phyloP scores from a whole-genome alignment of 2,329 filamentous ascomycete species.

The Fusarium poae region DNA sequence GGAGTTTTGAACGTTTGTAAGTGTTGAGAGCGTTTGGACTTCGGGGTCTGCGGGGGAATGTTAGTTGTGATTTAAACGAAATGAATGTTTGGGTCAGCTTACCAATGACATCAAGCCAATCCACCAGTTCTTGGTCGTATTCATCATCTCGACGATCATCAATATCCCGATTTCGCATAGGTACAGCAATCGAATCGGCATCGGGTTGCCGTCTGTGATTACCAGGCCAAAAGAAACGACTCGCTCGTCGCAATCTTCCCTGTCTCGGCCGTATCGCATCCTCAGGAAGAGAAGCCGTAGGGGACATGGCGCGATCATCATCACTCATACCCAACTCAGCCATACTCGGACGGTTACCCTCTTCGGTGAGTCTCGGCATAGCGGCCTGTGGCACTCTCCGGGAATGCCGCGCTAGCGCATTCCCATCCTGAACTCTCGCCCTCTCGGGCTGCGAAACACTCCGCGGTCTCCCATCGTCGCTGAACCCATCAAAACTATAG shows the following conservation, averaged over 20 bases:
- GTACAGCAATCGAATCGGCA: neutral
- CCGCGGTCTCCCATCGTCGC: slow-evolving; percentile 48
- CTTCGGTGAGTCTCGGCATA: slow-evolving; percentile 57
- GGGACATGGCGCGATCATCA: slow-evolving; percentile 41
- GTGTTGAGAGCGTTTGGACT: slow-evolving; percentile 82
- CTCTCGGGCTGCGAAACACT: slow-evolving; percentile 55
- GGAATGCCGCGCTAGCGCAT: slow-evolving; percentile 48
- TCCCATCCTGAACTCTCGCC: slow-evolving; percentile 38
- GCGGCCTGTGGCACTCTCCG: slow-evolving; percentile 52
- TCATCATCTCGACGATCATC: slow-evolving; percentile 47
- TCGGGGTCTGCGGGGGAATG: slow-evolving; percentile 74
- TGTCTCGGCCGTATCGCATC: slow-evolving; percentile 22
- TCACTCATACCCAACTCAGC: slow-evolving; percentile 51
- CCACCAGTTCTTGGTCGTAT: slow-evolving; percentile 57
- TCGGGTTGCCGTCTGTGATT: slow-evolving; percentile 24
- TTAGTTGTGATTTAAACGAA: slow-evolving; percentile 1
- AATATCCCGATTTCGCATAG: slow-evolving; percentile 28
- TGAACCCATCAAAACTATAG: slow-evolving; percentile 27
- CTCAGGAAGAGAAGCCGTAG: slow-evolving; percentile 48
- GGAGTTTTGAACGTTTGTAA: slow-evolving; percentile 92
- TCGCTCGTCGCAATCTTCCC: slow-evolving; percentile 39
- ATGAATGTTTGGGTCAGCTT: slow-evolving; percentile 10
- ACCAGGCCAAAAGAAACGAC: slow-evolving; percentile 49
- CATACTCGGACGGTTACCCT: slow-evolving; percentile 54
- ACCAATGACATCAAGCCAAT: slow-evolving; percentile 59